These are phyloP conservation scores for Aristolochia californica DNA, from an alignment of 164 flowering plant species.

Conservation along the genomic window DNA sequence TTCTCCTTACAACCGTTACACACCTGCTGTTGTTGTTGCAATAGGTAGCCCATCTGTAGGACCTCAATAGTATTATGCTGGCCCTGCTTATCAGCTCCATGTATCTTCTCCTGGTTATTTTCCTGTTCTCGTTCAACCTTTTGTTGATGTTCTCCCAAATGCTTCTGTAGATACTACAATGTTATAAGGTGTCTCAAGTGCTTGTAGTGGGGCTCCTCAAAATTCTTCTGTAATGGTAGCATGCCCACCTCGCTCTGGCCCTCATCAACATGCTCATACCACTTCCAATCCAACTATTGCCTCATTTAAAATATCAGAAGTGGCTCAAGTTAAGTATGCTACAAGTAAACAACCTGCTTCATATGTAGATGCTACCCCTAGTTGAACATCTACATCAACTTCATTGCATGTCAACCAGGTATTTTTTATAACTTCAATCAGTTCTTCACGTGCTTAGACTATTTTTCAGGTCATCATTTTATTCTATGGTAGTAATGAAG, in stretches of 20 bases:
- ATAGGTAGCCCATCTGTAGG: constrained; percentile 48
- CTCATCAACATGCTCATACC: constrained; percentile 6
- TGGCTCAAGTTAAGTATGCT: constrained; percentile 6
- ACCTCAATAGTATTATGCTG: constrained; percentile 47
- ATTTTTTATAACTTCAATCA: background rate
- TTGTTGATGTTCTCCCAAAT: constrained; percentile 31
- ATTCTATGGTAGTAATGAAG: too few species aligned
- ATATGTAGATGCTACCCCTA: constrained; percentile 16
- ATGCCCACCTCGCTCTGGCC: constrained; percentile 13
- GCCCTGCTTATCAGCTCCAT: constrained; percentile 42
- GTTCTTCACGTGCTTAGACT: too few species aligned
- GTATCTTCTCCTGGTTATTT: constrained; percentile 37
- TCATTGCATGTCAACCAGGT: constrained; percentile 39
- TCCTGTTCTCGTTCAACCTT: constrained; percentile 40
- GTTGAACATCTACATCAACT: constrained; percentile 10
- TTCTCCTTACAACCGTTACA: constrained; percentile 76
- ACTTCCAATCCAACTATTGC: constrained; percentile 23
- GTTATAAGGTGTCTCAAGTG: constrained; percentile 17
- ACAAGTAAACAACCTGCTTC: constrained; percentile 24
- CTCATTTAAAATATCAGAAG: constrained; percentile 7
- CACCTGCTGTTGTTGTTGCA: constrained; percentile 73
- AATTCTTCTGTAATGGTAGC: constrained; percentile 21
- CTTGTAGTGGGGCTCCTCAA: constrained; percentile 26
- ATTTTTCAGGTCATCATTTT: too few species aligned
- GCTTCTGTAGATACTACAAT: constrained; percentile 23